Percentiles rank a stretch among this genome's conserved stretches.
These are phyloP conservation scores for Candida michaelii DNA, from an alignment of 805 yeast species.

Conservation along the genomic window DNA sequence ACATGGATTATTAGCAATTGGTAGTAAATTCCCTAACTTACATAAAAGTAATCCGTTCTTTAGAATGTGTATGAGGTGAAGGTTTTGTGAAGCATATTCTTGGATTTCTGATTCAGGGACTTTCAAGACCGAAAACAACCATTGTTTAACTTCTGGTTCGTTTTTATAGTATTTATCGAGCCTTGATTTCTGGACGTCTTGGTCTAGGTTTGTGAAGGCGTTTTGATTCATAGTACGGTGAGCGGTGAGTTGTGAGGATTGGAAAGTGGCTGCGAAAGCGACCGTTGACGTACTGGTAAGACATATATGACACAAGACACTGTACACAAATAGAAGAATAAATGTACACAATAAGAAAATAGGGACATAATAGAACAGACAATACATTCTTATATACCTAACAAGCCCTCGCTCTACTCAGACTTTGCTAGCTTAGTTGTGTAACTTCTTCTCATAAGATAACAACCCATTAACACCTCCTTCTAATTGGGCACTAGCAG, in stretches of 20 bases:
- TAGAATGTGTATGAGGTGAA: constrained; percentile 53
- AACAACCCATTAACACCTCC: constrained; percentile 97
- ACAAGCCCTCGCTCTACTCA: too few relatives aligned
- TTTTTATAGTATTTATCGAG: constrained; percentile 47
- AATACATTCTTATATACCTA: background rate
- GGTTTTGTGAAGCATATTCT: constrained; percentile 21
- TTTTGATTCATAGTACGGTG: constrained; percentile 13
- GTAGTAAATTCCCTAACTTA: constrained; percentile 29
- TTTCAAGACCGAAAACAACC: constrained; percentile 49
- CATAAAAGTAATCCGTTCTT: constrained; percentile 57
- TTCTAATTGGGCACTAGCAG: constrained; percentile 97
- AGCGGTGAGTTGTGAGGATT: too few relatives aligned
- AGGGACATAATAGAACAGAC: background rate
- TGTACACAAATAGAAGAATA: background rate
- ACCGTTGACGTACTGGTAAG: background rate
- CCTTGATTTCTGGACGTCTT: constrained; percentile 55
- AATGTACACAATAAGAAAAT: too few relatives aligned
- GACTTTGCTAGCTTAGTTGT: constrained; percentile 57
- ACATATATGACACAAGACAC: background rate
- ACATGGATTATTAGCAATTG: constrained; percentile 28
- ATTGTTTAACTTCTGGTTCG: constrained; percentile 45
- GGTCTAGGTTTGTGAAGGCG: constrained; percentile 56
- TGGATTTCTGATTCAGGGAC: constrained; percentile 11
- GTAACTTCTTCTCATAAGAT: constrained; percentile 96
- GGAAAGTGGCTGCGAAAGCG: background rate